Evolutionary conservation across 805 yeast species (phyloP).

Genomic region (Tetrapisispora iriomotensis): DNA sequence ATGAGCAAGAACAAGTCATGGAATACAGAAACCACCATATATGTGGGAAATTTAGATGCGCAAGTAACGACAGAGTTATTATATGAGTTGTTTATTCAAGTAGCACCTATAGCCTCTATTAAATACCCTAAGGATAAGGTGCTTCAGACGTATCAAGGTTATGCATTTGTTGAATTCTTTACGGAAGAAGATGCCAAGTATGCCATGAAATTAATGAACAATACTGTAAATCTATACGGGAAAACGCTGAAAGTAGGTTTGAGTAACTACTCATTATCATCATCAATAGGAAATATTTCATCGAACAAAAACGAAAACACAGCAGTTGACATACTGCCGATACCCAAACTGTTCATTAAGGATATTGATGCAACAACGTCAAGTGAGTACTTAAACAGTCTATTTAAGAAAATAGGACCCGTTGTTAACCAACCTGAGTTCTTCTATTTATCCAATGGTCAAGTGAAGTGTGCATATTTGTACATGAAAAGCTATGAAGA

Average conservation of each 20-base stretch:
- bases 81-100: constrained; percentile 76
- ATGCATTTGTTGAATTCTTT: constrained; percentile 72
- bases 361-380: constrained; percentile 61
- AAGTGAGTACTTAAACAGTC: constrained; percentile 41
- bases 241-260: constrained; percentile 50
- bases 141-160: constrained; percentile 67
- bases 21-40: constrained; percentile 28
- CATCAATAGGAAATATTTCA: constrained; percentile 5
- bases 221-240: constrained; percentile 45
- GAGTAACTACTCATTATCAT: constrained; percentile 15
- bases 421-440: constrained; percentile 43
- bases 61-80: constrained; percentile 60
- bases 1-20: not conserved
- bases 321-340: constrained; percentile 27
- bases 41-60: constrained; percentile 75
- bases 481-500: constrained; percentile 53
- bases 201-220: constrained; percentile 49
- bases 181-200: constrained; percentile 58
- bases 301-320: constrained; percentile 11
- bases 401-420: constrained; percentile 56
- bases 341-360: constrained; percentile 63
- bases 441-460: constrained; percentile 33
- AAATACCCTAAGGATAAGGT: constrained; percentile 75
- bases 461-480: constrained; percentile 54
- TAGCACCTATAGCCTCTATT: constrained; percentile 64